Conservation (phyloP, 2,329 filamentous ascomycete species). For the Epichloe baconii region DNA sequence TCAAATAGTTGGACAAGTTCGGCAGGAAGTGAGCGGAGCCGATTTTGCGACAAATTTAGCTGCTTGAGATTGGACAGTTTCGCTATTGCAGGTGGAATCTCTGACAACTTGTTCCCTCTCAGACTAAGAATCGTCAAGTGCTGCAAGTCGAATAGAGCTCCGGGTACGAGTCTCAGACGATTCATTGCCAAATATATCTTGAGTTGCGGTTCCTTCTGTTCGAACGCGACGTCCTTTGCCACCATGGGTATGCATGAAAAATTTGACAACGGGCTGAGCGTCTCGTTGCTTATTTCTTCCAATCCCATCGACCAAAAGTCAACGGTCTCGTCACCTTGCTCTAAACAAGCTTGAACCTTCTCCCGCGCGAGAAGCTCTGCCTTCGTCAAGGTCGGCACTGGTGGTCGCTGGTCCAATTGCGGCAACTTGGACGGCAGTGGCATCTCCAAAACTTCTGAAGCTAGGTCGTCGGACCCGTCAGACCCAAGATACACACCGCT, state of each 20-base stretch:
- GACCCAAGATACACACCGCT: constrained; percentile 59
- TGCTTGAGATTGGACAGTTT: constrained; percentile 44
- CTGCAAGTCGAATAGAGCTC: constrained; percentile 47
- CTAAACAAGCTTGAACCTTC: constrained; percentile 39
- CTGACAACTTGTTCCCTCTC: constrained; percentile 46
- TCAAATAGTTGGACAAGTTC: constrained; percentile 47
- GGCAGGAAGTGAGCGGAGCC: constrained; percentile 44
- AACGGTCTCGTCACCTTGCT: constrained; percentile 44
- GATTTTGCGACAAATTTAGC: constrained; percentile 55
- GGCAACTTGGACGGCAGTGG: constrained; percentile 23
- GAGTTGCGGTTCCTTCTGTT: constrained; percentile 43
- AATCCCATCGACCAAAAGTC: constrained; percentile 48
- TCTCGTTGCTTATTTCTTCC: constrained; percentile 39
- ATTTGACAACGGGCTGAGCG: constrained; percentile 41
- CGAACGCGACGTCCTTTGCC: constrained; percentile 44
- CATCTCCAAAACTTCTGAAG: constrained; percentile 18
- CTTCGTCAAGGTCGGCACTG: constrained; percentile 19
- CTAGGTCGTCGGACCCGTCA: constrained; percentile 33
- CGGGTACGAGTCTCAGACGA: constrained; percentile 39
- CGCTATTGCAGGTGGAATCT: constrained; percentile 47
- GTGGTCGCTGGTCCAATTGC: constrained; percentile 20
- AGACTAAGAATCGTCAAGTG: constrained; percentile 53
- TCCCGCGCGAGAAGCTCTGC: constrained; percentile 32
- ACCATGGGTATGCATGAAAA: constrained; percentile 42
- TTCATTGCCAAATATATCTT: constrained; percentile 52